Percentiles rank a stretch among this genome's conserved stretches.
Conservation (phyloP, 805 yeast genomes). For the Isabelozyma heimii region DNA sequence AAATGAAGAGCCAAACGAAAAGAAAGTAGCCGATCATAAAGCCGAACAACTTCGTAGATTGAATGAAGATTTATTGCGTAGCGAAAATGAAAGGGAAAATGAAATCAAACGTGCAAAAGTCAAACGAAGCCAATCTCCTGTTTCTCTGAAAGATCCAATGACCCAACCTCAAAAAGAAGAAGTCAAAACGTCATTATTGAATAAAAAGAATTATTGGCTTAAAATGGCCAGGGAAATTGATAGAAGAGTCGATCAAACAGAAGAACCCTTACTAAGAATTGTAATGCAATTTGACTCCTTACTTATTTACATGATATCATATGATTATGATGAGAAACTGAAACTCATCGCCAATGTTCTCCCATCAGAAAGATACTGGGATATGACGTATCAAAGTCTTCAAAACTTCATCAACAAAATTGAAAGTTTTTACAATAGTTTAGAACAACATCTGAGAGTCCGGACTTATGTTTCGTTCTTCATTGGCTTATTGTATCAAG, state of each 20-base stretch:
- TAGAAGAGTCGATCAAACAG: conserved; percentile 1
- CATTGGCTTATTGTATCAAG: conserved; percentile 25
- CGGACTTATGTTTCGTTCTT: conserved; percentile 4
- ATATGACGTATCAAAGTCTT: conserved; percentile 18
- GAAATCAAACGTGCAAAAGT: conserved; percentile 1
- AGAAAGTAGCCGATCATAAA: conserved; percentile 3
- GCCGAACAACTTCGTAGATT: conserved; percentile 16
- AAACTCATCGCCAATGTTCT: conserved; percentile 20
- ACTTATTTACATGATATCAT: conserved; percentile 22
- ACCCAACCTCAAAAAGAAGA: conserved; percentile 6
- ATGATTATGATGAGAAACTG: conserved; percentile 30
- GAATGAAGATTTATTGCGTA: conserved; percentile 14
- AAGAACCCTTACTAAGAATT: conserved; percentile 15
- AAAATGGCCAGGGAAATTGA: conserved; percentile 16
- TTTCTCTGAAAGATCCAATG: neutral
- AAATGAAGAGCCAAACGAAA: conserved; percentile 5
- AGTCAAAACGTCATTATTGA: conserved; percentile 3
- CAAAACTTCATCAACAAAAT: conserved; percentile 12
- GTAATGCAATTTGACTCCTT: conserved; percentile 26
- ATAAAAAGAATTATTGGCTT: conserved; percentile 17
- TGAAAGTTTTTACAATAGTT: conserved; percentile 5
- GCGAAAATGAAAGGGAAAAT: conserved; percentile 7
- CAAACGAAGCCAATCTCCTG: conserved; percentile 1
- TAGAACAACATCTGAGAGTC: conserved; percentile 1
- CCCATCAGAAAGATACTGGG: conserved; percentile 33